These are phyloP conservation scores for Fusarium praegraminearum DNA, from an alignment of 2,329 filamentous ascomycete species.

Conservation along the genomic window DNA sequence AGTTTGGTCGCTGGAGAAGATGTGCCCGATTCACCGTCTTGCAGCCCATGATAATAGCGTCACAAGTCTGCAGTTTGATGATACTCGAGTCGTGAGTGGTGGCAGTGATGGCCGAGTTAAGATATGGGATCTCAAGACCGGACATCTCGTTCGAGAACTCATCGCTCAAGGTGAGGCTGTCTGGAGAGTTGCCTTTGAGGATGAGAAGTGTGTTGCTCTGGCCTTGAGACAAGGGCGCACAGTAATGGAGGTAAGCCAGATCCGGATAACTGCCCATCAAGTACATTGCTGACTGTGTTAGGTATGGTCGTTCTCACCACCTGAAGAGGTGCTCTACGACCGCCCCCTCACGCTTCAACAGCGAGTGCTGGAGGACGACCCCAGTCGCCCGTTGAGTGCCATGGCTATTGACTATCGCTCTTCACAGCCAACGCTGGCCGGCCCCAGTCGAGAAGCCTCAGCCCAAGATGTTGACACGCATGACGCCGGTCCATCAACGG, in stretches of 20 bases:
- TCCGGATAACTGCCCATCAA: background rate
- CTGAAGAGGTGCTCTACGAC: conserved; percentile 73
- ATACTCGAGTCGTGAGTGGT: conserved; percentile 93
- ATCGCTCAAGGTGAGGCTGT: conserved; percentile 93
- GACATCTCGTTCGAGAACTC: conserved; percentile 89
- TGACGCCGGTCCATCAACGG: conserved; percentile 67
- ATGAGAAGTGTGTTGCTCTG: conserved; percentile 97
- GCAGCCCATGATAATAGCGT: conserved; percentile 99
- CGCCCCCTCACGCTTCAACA: conserved; percentile 64
- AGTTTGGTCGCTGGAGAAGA: conserved; percentile 93
- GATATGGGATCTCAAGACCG: conserved; percentile 96
- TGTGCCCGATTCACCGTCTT: conserved; percentile 91
- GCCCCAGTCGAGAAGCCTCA: conserved; percentile 51
- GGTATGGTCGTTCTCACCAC: conserved; percentile 96
- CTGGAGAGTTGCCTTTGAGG: conserved; percentile 97
- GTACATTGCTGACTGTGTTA: conserved; percentile 56
- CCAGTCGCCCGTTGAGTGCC: conserved; percentile 64
- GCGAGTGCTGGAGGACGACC: conserved; percentile 59
- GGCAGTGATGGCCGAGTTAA: conserved; percentile 98
- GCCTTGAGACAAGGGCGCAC: conserved; percentile 86
- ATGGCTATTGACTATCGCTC: conserved; percentile 60
- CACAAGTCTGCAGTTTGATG: conserved; percentile 96
- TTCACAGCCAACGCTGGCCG: conserved; percentile 46
- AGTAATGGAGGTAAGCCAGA: conserved; percentile 92
- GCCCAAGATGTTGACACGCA: conserved; percentile 67